A percentile compares a stretch with the other conserved stretches of the same genome.
These are phyloP conservation scores for Aspergillus wentii DNA, from an alignment of 495 filamentous ascomycete genomes.

Conservation along the genomic window DNA sequence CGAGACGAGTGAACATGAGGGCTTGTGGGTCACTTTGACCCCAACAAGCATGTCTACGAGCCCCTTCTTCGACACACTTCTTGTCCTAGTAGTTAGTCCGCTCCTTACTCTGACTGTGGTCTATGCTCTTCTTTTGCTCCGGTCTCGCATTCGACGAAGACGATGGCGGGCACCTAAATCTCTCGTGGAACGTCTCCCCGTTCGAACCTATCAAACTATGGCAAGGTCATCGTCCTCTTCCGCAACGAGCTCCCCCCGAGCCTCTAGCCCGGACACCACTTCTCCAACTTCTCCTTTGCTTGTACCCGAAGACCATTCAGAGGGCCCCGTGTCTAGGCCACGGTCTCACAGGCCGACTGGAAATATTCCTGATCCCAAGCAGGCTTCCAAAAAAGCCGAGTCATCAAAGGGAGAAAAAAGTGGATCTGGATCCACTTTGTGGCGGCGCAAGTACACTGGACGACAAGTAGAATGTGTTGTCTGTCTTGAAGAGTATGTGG, in stretches of 20 bases:
- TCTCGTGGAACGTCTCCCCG: slow-evolving; percentile 89
- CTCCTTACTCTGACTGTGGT: slow-evolving; percentile 89
- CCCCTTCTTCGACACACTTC: slow-evolving; percentile 91
- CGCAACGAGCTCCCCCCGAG: slow-evolving; percentile 47
- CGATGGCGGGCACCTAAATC: slow-evolving; percentile 96
- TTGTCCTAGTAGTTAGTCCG: slow-evolving; percentile 89
- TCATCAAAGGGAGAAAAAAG: slow-evolving; percentile 47
- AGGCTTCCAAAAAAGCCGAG: slow-evolving; percentile 24
- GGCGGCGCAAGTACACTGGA: slow-evolving; percentile 78
- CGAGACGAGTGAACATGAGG: slow-evolving; percentile 57
- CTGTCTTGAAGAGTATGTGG: slow-evolving; percentile 93
- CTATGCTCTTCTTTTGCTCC: slow-evolving; percentile 81
- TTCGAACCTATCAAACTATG: slow-evolving; percentile 89
- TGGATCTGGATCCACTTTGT: slow-evolving; percentile 42
- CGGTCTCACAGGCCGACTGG: slow-evolving; percentile 64
- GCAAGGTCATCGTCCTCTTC: slow-evolving; percentile 54
- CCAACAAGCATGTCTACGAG: slow-evolving; percentile 86
- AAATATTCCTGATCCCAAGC: slow-evolving; percentile 32
- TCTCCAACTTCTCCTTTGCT: slow-evolving; percentile 77
- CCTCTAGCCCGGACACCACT: slow-evolving; percentile 44
- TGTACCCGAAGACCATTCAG: slow-evolving; percentile 15
- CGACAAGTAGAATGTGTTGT: slow-evolving; percentile 95
- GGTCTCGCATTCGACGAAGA: slow-evolving; percentile 82
- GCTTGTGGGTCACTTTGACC: slow-evolving; percentile 92
- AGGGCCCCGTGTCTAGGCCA: slow-evolving; percentile 45